A percentile compares a stretch with the other conserved stretches of the same genome.
phyloP scores from a whole-genome alignment of 176 grass and related monocot genomes.

The Bonia amplexicaulis region DNA sequence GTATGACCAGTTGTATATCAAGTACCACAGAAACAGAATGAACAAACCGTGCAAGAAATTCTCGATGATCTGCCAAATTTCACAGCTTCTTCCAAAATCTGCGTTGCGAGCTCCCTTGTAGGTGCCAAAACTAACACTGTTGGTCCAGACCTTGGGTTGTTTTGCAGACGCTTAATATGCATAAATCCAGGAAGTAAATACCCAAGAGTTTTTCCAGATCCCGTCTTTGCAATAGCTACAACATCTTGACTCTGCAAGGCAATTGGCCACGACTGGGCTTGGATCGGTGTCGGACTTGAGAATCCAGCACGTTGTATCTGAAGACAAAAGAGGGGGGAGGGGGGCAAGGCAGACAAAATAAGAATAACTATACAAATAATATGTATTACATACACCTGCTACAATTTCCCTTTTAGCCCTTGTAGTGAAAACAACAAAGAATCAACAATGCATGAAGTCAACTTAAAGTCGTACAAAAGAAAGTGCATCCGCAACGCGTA shows the following conservation, averaged over 20 bases:
- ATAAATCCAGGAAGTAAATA: slow-evolving; percentile 97
- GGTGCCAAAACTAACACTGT: slow-evolving; percentile 89
- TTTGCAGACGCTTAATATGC: slow-evolving; percentile 71
- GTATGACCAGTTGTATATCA: background rate
- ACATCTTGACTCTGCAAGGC: slow-evolving; percentile 87
- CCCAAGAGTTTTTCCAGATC: slow-evolving; percentile 93
- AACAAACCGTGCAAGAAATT: slow-evolving; percentile 87
- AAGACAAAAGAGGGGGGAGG: slow-evolving; percentile 12
- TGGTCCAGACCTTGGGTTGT: slow-evolving; percentile 70
- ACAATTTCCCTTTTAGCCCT: background rate
- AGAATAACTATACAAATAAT: slow-evolving; percentile 3
- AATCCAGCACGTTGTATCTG: slow-evolving; percentile 86
- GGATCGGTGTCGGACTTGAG: slow-evolving; percentile 82
- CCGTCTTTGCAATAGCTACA: slow-evolving; percentile 95
- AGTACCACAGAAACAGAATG: background rate
- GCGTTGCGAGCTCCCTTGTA: slow-evolving; percentile 93
- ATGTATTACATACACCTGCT: slow-evolving; percentile 4
- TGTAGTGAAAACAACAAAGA: slow-evolving; percentile 31
- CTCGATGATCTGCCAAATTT: slow-evolving; percentile 88
- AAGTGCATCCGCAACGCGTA: slow-evolving; percentile 2
- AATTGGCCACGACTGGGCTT: slow-evolving; percentile 98
- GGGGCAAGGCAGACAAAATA: slow-evolving; percentile 16
- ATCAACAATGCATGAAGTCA: slow-evolving; percentile 28
- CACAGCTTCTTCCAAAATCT: slow-evolving; percentile 85
- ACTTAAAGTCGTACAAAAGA: slow-evolving; percentile 39